These are phyloP conservation scores for Phaeoacremonium minimum DNA, from an alignment of 2,329 filamentous ascomycete species.

Conservation along the genomic window DNA sequence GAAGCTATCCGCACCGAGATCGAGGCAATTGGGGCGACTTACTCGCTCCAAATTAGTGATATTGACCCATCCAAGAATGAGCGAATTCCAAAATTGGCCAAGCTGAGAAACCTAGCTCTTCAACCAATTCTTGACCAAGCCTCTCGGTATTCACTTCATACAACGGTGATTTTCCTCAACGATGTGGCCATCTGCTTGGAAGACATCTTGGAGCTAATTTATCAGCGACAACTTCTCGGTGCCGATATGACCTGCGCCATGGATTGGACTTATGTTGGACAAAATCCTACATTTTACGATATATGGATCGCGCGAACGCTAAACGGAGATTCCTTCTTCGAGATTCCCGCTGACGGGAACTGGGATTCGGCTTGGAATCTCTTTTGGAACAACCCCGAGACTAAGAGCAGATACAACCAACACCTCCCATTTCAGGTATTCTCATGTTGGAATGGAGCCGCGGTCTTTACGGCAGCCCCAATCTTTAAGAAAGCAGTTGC, in stretches of 20 bases:
- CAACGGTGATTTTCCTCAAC: conserved; percentile 48
- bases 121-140: conserved; percentile 32
- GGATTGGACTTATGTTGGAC: conserved; percentile 48
- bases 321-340: conserved; percentile 50
- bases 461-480: conserved; percentile 40
- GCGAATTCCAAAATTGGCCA: conserved; percentile 42
- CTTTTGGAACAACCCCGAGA: conserved; percentile 43
- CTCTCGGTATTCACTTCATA: conserved; percentile 21
- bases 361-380: conserved; percentile 46
- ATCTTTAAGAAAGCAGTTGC: conserved; percentile 35
- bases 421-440: conserved; percentile 55
- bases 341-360: conserved; percentile 41
- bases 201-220: conserved; percentile 52
- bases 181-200: conserved; percentile 49
- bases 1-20: conserved; percentile 32
- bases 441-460: conserved; percentile 57
- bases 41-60: conserved; percentile 34
- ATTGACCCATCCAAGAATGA: conserved; percentile 36
- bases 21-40: conserved; percentile 28
- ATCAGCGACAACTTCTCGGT: conserved; percentile 37
- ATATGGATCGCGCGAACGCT: conserved; percentile 51
- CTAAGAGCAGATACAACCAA: conserved; percentile 23
- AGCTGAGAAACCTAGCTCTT: conserved; percentile 49
- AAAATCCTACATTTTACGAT: conserved; percentile 49
- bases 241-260: conserved; percentile 56